Evolutionary conservation across 305 asterid genomes (phyloP), one percentile per base, ranked within the genome.

Genomic region (Ajuga reptans): DNA sequence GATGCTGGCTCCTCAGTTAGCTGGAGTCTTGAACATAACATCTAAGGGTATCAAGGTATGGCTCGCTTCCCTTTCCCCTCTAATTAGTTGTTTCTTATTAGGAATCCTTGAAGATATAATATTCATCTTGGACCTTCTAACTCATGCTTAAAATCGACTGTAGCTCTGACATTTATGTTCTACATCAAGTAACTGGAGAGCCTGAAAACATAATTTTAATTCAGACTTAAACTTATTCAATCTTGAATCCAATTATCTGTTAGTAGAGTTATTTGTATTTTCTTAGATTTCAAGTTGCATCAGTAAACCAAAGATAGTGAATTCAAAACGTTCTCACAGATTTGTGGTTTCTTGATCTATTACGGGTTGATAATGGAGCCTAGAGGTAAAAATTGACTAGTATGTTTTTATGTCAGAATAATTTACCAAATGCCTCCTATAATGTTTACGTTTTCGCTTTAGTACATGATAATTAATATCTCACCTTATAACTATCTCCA

Each of bases 1-100:
- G 81, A 87, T 86, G 96, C 81, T 93, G 86, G 99, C 99, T 76
- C 99, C 99, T 74, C 97, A 93, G 80, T 82, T 93, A 79, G 86
- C 93, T 82, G 99, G 99, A 75, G 86, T 78, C 55, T 74, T 93
- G 75, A 87, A 82, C 84, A 85, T 93, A 73, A 82, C 91, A 64
- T 75, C 84, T 3, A 75, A 78, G 66, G 91, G 97, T 75, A 78
- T 93, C 58, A 93, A 89, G 97, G 99, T 93, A 61, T 68, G 83
- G 68, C 75, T 72, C 43, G 34, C 50, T 45, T 36, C 77, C 63
- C 41, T 53, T 72, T 75, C 21, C 68, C 68, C 56, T 66, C 67
- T 65, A 21, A 42, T 8, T 67, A 31, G 46, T 65, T 61, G 59
- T 39, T 68, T 64, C 66, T 56, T 64, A 33, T 50, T 58, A 60